These are phyloP conservation scores for Microcyclosporella mali DNA, from an alignment of 2,329 filamentous ascomycete genomes.

Conservation along the genomic window DNA sequence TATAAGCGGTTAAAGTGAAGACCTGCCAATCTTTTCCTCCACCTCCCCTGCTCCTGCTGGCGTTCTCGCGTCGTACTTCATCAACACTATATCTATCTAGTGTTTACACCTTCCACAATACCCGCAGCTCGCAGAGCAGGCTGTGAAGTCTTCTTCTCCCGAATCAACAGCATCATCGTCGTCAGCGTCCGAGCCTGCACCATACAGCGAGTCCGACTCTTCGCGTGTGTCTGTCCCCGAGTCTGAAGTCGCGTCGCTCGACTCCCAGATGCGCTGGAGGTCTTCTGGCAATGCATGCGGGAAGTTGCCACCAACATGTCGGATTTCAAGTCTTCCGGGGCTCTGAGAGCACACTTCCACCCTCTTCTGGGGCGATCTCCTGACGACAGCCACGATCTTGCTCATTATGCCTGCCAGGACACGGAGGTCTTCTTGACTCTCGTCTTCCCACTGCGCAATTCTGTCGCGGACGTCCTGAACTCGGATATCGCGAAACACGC, in stretches of 20 bases:
- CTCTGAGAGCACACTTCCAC: conserved; percentile 34
- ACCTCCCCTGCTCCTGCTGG: too few species aligned
- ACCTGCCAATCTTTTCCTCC: too few species aligned
- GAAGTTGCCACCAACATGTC: conserved; percentile 11
- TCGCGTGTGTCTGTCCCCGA: too few species aligned
- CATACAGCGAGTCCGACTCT: background rate
- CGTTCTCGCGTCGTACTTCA: too few species aligned
- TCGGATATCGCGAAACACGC: conserved; percentile 40
- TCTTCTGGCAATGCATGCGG: conserved; percentile 4
- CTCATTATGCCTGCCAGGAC: conserved; percentile 28
- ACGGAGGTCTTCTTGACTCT: conserved; percentile 30
- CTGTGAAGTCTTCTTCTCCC: conserved; percentile 17
- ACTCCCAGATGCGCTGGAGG: conserved; percentile 5
- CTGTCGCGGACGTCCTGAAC: conserved; percentile 34
- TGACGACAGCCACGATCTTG: conserved; percentile 28
- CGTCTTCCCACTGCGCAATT: conserved; percentile 39
- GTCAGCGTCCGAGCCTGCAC: conserved; percentile 3
- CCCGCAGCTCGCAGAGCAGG: conserved; percentile 8
- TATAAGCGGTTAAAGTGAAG: too few species aligned
- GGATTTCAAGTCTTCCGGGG: conserved; percentile 32
- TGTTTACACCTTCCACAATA: conserved; percentile 8
- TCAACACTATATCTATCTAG: too few species aligned
- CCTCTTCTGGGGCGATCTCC: conserved; percentile 15
- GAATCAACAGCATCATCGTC: conserved; percentile 6
- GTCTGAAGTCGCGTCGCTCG: background rate